Evolutionary conservation across 768 basidiomycete genomes (phyloP), one percentile per base, ranked within the genome.

Genomic region (Amanita fuliginea): DNA sequence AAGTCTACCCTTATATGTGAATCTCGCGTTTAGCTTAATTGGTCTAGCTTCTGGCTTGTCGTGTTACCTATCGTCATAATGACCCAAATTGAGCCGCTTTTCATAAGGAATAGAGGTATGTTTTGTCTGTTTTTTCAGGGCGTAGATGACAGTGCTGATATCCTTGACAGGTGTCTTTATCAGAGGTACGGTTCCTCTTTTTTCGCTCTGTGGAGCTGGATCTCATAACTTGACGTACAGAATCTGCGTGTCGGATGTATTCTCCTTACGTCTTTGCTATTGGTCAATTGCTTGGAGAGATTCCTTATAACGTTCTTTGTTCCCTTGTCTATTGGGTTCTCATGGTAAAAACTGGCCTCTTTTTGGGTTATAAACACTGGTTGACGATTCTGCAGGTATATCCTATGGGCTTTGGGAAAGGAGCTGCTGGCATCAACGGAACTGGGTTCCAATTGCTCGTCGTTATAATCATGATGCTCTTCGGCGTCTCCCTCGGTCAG

Each of bases 191-290:
- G 32, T 6, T 34, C 13, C 2, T n/a, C n/a, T 5, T 24, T 13
- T 35, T 24, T 18, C 24, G 21, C n/a, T 44, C n/a, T 5, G 22
- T 43, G 19, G 33, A 1, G 14, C 19, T 33, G 28, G 22, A 28
- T 32, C 8, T 30, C n/a, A n/a, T 40, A 11, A 35, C 46, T 2
- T 9, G 34, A 3, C 16, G 46, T 9, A 6, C 58, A 72, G 89
- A 92, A 66, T 74, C 86, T 0, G 86, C 83, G 2, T 86, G 85
- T 65, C 78, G 85, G 52, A 92, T 93, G 59, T 93, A 93, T 64
- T 86, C 83, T 0, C 82, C 87, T 0, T 81, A 81, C 51, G 86
- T 90, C 18, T 94, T 94, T 60, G 85, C 89, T 26, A 74, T 88
- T 30, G 80, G 82, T 2, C 91, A 93, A 59, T 70, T 93, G 21